Conservation (phyloP, 2,329 filamentous ascomycete genomes). For the Periconia digitata region DNA sequence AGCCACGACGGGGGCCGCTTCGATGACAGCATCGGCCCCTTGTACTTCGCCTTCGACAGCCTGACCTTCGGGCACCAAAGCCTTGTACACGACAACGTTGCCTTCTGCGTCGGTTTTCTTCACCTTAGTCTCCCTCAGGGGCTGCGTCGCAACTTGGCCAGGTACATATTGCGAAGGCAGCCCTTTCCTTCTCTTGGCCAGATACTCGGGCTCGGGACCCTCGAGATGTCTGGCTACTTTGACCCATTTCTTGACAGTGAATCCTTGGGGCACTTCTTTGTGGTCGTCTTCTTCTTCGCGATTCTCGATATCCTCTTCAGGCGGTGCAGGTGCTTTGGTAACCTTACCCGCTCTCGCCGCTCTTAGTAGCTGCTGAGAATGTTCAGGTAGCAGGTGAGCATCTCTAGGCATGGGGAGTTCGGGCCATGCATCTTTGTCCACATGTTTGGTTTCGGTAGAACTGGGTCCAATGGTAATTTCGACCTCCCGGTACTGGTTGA, state of each 20-base stretch:
- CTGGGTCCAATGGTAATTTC: slow-evolving; percentile 67
- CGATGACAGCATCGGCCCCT: slow-evolving; percentile 52
- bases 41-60: slow-evolving; percentile 80
- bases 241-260: slow-evolving; percentile 60
- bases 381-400: slow-evolving; percentile 71
- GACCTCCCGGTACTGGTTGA: slow-evolving; percentile 85
- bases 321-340: slow-evolving; percentile 71
- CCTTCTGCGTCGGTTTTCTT: slow-evolving; percentile 74
- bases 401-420: slow-evolving; percentile 90
- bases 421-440: slow-evolving; percentile 67
- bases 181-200: slow-evolving; percentile 63
- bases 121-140: slow-evolving; percentile 77
- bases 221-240: slow-evolving; percentile 60
- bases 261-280: slow-evolving; percentile 52
- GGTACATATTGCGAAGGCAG: slow-evolving; percentile 49
- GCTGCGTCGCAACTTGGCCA: slow-evolving; percentile 17
- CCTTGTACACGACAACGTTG: slow-evolving; percentile 80
- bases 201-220: slow-evolving; percentile 61
- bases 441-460: slow-evolving; percentile 62
- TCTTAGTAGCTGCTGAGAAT: slow-evolving; percentile 80
- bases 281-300: slow-evolving; percentile 47
- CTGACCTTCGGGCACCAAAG: slow-evolving; percentile 78
- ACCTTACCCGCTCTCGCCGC: slow-evolving; percentile 76
- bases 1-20: slow-evolving; percentile 48
- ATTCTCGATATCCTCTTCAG: slow-evolving; percentile 62